Evolutionary conservation across 2,329 filamentous ascomycete genomes (phyloP).

Genomic region (Cercospora sp.): DNA sequence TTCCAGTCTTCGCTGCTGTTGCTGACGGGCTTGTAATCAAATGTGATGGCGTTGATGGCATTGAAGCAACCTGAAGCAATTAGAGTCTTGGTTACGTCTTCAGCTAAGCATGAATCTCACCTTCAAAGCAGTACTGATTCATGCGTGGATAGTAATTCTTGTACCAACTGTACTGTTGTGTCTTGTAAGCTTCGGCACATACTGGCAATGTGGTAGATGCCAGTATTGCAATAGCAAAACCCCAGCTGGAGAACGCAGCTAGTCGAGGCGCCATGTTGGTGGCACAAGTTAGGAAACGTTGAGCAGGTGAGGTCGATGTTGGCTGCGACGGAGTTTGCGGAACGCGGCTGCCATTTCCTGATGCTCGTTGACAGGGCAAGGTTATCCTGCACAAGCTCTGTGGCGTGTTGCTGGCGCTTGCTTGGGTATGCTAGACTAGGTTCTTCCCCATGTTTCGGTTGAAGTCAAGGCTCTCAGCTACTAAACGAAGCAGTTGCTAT

Average conservation of each 20-base stretch:
- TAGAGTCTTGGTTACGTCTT: slow-evolving; percentile 1
- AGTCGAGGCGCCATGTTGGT: not conserved
- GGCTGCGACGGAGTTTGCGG: not conserved
- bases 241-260: no score
- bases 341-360: not conserved
- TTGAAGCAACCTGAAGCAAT: slow-evolving; percentile 10
- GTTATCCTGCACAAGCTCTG: not conserved
- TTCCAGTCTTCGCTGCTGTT: slow-evolving; percentile 10
- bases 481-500: not conserved
- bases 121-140: slow-evolving; percentile 21
- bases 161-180: slow-evolving; percentile 24
- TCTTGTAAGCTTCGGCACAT: not conserved
- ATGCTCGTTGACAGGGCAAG: not conserved
- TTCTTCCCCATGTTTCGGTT: not conserved
- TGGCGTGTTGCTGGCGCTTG: not conserved
- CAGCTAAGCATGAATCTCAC: not conserved
- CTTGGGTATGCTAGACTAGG: not conserved
- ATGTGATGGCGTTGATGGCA: slow-evolving; percentile 15
- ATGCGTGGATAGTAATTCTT: slow-evolving; percentile 24
- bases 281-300: not conserved
- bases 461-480: not conserved
- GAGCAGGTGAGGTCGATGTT: not conserved
- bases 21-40: slow-evolving; percentile 17
- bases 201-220: not conserved
- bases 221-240: not conserved